A percentile compares a stretch with the other conserved stretches of the same genome.
phyloP scores from a whole-genome alignment of 2,329 filamentous ascomycete genomes.

The Stagonosporopsis cucurbitacearum region DNA sequence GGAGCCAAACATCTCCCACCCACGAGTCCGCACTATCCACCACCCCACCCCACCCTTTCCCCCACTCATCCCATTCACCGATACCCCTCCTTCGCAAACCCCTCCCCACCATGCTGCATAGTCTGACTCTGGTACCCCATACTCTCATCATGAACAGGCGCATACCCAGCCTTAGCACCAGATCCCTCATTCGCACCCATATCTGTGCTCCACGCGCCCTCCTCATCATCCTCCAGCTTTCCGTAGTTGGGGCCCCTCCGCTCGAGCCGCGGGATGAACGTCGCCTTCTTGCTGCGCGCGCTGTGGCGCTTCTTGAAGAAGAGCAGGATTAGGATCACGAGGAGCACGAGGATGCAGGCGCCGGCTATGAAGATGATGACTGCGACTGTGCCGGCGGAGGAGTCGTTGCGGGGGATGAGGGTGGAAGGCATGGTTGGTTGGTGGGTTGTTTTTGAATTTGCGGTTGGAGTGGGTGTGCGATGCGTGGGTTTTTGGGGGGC shows the following conservation, averaged over 20 bases:
- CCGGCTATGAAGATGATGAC: slow-evolving; percentile 12
- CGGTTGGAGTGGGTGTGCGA: not conserved
- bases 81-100: not conserved
- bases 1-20: no score
- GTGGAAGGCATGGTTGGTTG: not conserved
- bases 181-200: not conserved
- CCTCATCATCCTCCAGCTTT: slow-evolving; percentile 14
- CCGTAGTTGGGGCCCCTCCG: slow-evolving; percentile 5
- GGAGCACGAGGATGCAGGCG: slow-evolving; percentile 12
- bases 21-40: no score
- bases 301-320: slow-evolving; percentile 9
- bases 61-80: no score
- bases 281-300: not conserved
- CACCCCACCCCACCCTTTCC: not conserved
- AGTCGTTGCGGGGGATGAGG: not conserved
- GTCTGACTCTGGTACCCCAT: slow-evolving; percentile 19
- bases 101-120: slow-evolving; percentile 1
- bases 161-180: slow-evolving; percentile 4
- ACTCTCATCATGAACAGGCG: slow-evolving; percentile 10
- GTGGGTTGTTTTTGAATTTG: not conserved
- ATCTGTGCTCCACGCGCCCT: slow-evolving; percentile 15
- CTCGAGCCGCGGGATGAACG: slow-evolving; percentile 3
- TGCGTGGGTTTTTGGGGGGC: not conserved
- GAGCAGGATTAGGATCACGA: slow-evolving; percentile 5
- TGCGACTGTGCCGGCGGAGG: slow-evolving; percentile 3